Percentiles rank a stretch among this genome's conserved stretches.
Conservation (phyloP, 805 yeast genomes). For the Wickerhamomyces bisporus region DNA sequence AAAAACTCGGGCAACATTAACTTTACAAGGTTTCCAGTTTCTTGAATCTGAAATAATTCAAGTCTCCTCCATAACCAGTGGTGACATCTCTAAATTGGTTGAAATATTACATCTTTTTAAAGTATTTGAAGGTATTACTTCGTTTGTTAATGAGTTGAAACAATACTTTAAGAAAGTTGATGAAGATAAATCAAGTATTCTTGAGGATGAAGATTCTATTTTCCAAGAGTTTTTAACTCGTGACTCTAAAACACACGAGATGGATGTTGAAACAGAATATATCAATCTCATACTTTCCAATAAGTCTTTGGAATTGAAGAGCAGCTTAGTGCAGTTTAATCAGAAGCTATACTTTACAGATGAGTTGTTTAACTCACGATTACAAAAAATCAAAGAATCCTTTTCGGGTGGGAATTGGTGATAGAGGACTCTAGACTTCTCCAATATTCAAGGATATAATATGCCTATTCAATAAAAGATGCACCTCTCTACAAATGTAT, state of each 20-base stretch:
- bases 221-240: not conserved
- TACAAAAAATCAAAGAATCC: not conserved
- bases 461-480: too few species aligned
- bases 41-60: not conserved
- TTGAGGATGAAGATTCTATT: not conserved
- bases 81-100: not conserved
- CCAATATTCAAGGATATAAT: too few species aligned
- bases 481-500: too few species aligned
- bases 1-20: not conserved
- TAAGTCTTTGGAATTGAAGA: slow-evolving; percentile 1
- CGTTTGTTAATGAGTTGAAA: not conserved
- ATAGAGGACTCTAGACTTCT: too few species aligned
- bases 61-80: not conserved
- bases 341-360: slow-evolving; percentile 13
- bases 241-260: not conserved
- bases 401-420: not conserved
- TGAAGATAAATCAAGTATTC: not conserved
- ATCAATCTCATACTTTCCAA: not conserved
- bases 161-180: not conserved
- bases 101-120: not conserved
- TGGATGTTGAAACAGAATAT: not conserved
- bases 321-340: slow-evolving; percentile 2
- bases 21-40: slow-evolving; percentile 2
- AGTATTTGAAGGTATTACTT: not conserved
- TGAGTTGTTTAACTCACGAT: slow-evolving; percentile 4